Percentiles rank a stretch among this genome's conserved stretches.
phyloP scores from a whole-genome alignment of 1,139 yeast genomes.

The Blastobotrys indianensis region DNA sequence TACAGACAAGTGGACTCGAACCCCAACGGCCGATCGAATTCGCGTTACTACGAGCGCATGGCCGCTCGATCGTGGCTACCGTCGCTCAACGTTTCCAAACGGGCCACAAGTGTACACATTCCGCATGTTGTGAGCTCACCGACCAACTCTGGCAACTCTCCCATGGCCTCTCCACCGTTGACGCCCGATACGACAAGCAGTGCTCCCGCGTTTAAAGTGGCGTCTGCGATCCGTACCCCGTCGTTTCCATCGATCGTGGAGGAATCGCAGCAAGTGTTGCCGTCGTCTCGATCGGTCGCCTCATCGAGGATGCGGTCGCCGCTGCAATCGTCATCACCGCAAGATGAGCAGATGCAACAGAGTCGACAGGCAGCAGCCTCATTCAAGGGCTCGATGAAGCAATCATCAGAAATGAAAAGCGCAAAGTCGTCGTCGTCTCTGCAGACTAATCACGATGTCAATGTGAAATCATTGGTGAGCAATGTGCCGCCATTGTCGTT shows the following conservation, averaged over 20 bases:
- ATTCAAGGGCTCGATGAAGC: too few species aligned
- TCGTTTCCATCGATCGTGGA: conserved; percentile 3
- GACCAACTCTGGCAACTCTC: neutral
- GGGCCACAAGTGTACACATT: conserved; percentile 7
- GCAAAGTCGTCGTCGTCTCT: neutral
- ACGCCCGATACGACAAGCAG: conserved; percentile 7
- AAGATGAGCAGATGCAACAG: neutral
- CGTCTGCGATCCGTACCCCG: conserved; percentile 6
- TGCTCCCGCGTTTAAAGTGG: neutral
- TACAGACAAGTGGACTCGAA: conserved; percentile 9
- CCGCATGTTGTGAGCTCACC: conserved; percentile 6
- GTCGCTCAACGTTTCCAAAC: conserved; percentile 5
- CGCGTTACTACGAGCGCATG: conserved; percentile 15
- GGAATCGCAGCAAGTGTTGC: neutral
- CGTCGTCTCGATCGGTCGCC: neutral
- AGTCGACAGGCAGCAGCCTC: neutral
- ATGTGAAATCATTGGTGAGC: neutral
- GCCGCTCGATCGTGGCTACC: conserved; percentile 15
- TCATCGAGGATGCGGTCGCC: neutral
- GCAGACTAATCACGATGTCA: neutral
- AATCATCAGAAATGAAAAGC: neutral
- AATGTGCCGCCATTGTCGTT: conserved; percentile 22
- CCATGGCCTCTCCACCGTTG: conserved; percentile 9
- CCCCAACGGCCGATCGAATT: conserved; percentile 9
- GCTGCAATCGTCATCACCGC: neutral